Evolutionary conservation across 2,329 filamentous ascomycete genomes (phyloP), one percentile per base, ranked within the genome.

Genomic region (Zasmidium citrigriseum): DNA sequence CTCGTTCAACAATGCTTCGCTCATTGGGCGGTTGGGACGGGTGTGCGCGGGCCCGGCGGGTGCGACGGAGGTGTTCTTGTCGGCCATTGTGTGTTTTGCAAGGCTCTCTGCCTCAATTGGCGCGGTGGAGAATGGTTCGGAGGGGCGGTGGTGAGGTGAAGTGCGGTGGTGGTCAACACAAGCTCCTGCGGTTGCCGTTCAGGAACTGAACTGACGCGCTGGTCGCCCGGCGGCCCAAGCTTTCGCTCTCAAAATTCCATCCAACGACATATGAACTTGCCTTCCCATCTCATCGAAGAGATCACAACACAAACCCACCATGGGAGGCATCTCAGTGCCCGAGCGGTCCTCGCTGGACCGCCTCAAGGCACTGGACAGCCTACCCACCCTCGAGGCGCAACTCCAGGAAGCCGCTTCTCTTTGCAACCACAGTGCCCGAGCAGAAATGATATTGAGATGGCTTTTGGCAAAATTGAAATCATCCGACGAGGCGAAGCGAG

Each of bases 1-100:
- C 82, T 99, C 95, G 80, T 98, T 98, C 74, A 99, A 86, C 72
- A 99, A 87, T 73, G 93, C 91, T 83, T 99, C 95, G 83, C 93
- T 98, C 80, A 97, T 89, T 65, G 95, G 93, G 78, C 85, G 84
- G 74, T 78, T 85, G 63, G 86, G 80, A 70, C 91, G 86, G 77
- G 89, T 84, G 75, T 89, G 83, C 41, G 68, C 60, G 65, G 86
- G 83, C 76, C 84, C 82, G 70, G 86, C 83, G 67, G 85, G 80
- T 65, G 83, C 77, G 71, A 84, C 70, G 62, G 78, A 69, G 58
- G 71, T 64, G 53, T 74, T 77, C 38, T 80, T 76, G 71, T 86
- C 83, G 75, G 83, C 80, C 84, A 87, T 86, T 73, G 73, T 73
- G 73, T 63, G 61, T 48, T 34, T 7, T 29, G 24, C 12, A n/a